Conservation (phyloP, 2,329 filamentous ascomycete species). For the Aspergillus terreus region DNA sequence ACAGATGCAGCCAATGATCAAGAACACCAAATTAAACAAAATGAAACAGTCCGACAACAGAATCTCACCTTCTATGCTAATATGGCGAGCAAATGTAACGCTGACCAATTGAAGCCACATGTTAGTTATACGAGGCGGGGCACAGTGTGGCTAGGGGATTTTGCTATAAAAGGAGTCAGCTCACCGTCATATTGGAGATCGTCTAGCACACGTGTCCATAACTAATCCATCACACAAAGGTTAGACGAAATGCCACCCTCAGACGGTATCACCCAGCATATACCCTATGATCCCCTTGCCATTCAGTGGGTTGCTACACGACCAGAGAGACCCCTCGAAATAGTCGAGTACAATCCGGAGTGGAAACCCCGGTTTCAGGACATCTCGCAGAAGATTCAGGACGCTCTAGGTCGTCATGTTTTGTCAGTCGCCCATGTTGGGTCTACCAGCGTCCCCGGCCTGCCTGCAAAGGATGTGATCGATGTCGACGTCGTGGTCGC, state of each 20-base stretch:
- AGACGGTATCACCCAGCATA: not conserved
- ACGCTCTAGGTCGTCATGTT: constrained; percentile 17
- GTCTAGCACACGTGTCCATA: no score
- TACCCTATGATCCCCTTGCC: not conserved
- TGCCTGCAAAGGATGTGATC: constrained; percentile 52
- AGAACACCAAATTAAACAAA: no score
- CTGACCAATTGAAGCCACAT: no score
- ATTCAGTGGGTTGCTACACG: not conserved
- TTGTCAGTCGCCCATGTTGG: constrained; percentile 45
- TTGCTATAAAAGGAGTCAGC: no score
- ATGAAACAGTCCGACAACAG: no score
- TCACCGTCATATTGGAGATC: no score
- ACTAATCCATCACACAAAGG: no score
- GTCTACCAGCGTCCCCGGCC: constrained; percentile 48
- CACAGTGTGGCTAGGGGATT: no score
- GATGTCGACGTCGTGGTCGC: constrained; percentile 50
- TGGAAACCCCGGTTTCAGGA: constrained; percentile 19
- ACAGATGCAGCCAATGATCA: no score
- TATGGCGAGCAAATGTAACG: no score
- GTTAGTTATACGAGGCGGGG: no score
- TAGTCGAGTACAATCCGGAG: constrained; percentile 20
- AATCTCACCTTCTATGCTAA: no score
- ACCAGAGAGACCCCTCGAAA: constrained; percentile 13
- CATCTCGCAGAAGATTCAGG: constrained; percentile 16
- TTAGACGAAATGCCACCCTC: not conserved